Evolutionary conservation across 306 rosid species (phyloP).

Genomic region (Heteromeles arbutifolia): DNA sequence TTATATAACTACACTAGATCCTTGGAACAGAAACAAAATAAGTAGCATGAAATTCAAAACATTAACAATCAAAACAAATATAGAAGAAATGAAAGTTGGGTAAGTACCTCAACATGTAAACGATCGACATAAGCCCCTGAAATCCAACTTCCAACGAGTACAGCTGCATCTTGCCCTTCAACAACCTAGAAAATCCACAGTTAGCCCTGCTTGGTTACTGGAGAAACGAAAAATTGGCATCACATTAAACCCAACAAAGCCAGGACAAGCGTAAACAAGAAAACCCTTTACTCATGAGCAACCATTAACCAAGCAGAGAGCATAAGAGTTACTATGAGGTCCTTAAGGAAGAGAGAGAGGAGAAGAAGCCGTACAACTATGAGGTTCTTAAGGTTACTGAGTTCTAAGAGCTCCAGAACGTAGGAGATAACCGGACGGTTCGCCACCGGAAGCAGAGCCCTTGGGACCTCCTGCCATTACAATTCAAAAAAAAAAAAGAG

Average conservation of each 20-base stretch:
- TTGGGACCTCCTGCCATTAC: slow-evolving; percentile 74
- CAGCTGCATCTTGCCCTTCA: slow-evolving; percentile 80
- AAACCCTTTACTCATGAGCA: not conserved
- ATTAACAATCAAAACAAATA: not conserved
- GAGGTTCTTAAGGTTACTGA: slow-evolving; percentile 81
- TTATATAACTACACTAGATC: not conserved
- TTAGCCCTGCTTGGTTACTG: not conserved
- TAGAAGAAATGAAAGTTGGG: not conserved
- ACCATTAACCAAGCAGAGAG: not conserved
- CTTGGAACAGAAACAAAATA: not conserved
- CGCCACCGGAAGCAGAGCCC: slow-evolving; percentile 88
- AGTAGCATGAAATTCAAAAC: not conserved
- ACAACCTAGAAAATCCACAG: slow-evolving; percentile 49
- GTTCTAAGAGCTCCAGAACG: slow-evolving; percentile 74
- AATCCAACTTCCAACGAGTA: slow-evolving; percentile 71
- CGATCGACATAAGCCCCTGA: slow-evolving; percentile 85
- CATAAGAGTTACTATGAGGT: slow-evolving; percentile 59
- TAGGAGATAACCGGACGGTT: slow-evolving; percentile 86
- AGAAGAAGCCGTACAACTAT: slow-evolving; percentile 56
- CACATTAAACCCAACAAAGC: not conserved
- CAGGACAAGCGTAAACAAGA: not conserved
- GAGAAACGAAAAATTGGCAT: not conserved
- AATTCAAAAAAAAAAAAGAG: not conserved
- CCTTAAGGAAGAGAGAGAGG: slow-evolving; percentile 38
- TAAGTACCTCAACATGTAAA: slow-evolving; percentile 67